Base-by-base conservation (phyloP, 2,329 filamentous ascomycete genomes). In the Myriosclerotinia curreyana region DNA sequence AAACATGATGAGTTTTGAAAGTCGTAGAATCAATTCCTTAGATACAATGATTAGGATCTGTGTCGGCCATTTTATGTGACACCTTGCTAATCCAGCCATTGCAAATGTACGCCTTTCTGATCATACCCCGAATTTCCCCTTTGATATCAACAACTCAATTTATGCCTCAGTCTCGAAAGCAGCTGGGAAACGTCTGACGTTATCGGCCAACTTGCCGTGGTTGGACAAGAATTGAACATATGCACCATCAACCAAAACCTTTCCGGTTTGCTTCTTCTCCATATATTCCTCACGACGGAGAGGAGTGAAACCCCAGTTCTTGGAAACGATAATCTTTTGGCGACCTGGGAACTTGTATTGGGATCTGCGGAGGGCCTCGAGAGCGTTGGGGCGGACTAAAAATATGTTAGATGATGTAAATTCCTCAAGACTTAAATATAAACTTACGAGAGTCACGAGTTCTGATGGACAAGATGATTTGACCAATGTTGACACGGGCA, bases 331-430 rank as follows among this genome's bases (percentile, higher is more conserved):
- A 85, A 99, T 98, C 92, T 99, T 99, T 88, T 99, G 95, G 83
- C 95, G 94, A 81, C 95, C 95, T 74, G 95, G 95, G 91, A 99
- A 99, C 90, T 98, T 99, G 92, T 98, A 97, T 89, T 97, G 95
- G 73, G 92, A 96, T 81, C 95, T 92, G 80, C 96, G 94, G 80
- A 99, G 91, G 78, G 95, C 95, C 89, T 99, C 95, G 77, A 99
- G 92, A 79, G 95, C 95, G 77, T 89, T 87, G 74, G 89, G 89
- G 76, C 92, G 92, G 89, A 95, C 88, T 91, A 1, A 22, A 40
- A 55, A 3, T 49, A 36, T 65, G 73, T 77, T 72, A 78, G 72
- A 46, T 8, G 12, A 34, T 36, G 54, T 40, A n/a, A 1, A 20
- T 20, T 0, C 14, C 20, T 28, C 15, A 17, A 28, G 20, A 15